These are phyloP conservation scores for Suillus discolor DNA, from an alignment of 768 basidiomycete genomes.

Conservation along the genomic window DNA sequence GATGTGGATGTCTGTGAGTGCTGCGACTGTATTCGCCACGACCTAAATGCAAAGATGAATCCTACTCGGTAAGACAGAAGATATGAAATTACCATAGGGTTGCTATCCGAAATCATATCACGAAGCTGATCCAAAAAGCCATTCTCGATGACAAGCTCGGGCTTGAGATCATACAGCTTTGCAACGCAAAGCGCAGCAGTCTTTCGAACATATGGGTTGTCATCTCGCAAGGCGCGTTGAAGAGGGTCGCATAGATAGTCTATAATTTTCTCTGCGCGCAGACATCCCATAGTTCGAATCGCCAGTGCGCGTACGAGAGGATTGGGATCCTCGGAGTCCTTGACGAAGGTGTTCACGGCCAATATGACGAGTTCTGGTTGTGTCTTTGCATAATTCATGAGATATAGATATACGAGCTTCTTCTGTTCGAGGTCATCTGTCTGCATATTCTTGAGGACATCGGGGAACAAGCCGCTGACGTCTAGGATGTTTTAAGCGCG, in stretches of 20 bases:
- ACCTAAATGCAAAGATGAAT: constrained; percentile 55
- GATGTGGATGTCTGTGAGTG: constrained; percentile 88
- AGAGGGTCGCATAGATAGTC: constrained; percentile 98
- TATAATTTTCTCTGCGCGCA: constrained; percentile 98
- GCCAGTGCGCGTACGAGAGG: constrained; percentile 95
- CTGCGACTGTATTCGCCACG: constrained; percentile 94
- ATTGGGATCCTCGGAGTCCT: constrained; percentile 96
- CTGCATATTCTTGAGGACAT: constrained; percentile 99
- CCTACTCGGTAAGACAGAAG: not conserved
- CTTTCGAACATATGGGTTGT: constrained; percentile 98
- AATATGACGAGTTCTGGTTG: constrained; percentile 99
- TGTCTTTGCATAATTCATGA: constrained; percentile 99
- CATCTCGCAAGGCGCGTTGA: constrained; percentile 88
- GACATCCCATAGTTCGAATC: constrained; percentile 96
- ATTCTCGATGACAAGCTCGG: constrained; percentile 92
- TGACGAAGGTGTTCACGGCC: constrained; percentile 98
- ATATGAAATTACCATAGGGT: constrained; percentile 82
- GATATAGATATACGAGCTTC: constrained; percentile 98
- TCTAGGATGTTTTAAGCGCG: constrained; percentile 43
- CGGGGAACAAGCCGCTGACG: constrained; percentile 93
- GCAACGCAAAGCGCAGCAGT: constrained; percentile 97
- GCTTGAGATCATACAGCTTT: constrained; percentile 96
- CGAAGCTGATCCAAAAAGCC: constrained; percentile 88
- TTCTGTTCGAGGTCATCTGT: constrained; percentile 99
- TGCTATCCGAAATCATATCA: constrained; percentile 93